Conservation (phyloP, 2,329 filamentous ascomycete genomes). For the Verticillium isaacii region DNA sequence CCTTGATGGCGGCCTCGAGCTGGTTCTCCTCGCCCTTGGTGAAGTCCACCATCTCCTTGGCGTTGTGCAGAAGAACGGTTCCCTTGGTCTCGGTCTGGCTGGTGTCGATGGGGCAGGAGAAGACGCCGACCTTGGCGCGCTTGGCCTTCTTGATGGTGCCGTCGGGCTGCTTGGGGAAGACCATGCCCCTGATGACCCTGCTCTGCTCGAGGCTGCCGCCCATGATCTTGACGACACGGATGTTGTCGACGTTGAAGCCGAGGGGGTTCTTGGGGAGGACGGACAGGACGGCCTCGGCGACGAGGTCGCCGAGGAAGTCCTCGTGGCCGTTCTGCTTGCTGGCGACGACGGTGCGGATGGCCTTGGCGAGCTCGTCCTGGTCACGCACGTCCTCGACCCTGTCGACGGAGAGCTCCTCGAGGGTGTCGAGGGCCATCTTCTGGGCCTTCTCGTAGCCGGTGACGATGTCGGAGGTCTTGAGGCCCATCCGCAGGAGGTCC, state of each 20-base stretch:
- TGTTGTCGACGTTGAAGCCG: slow-evolving; percentile 98
- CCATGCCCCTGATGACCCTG: slow-evolving; percentile 94
- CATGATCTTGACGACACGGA: slow-evolving; percentile 99
- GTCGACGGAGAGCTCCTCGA: slow-evolving; percentile 89
- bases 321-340: slow-evolving; percentile 96
- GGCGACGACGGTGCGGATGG: slow-evolving; percentile 88
- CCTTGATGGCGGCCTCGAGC: slow-evolving; percentile 87
- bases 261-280: slow-evolving; percentile 92
- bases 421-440: slow-evolving; percentile 74
- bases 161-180: slow-evolving; percentile 93
- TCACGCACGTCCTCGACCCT: slow-evolving; percentile 81
- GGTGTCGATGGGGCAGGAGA: slow-evolving; percentile 91
- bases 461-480: slow-evolving; percentile 98
- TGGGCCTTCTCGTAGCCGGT: slow-evolving; percentile 94
- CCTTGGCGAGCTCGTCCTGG: slow-evolving; percentile 84
- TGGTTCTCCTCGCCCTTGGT: slow-evolving; percentile 94
- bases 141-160: slow-evolving; percentile 83
- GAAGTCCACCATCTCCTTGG: slow-evolving; percentile 98
- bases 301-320: slow-evolving; percentile 78
- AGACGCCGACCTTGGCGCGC: slow-evolving; percentile 95
- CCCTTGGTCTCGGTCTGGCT: slow-evolving; percentile 99
- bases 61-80: slow-evolving; percentile 92
- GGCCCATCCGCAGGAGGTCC: slow-evolving; percentile 90
- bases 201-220: slow-evolving; percentile 93
- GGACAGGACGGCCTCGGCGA: slow-evolving; percentile 78